Evolutionary conservation across 257 asterid genomes (phyloP).

Genomic region (Nicotiana knightiana): DNA sequence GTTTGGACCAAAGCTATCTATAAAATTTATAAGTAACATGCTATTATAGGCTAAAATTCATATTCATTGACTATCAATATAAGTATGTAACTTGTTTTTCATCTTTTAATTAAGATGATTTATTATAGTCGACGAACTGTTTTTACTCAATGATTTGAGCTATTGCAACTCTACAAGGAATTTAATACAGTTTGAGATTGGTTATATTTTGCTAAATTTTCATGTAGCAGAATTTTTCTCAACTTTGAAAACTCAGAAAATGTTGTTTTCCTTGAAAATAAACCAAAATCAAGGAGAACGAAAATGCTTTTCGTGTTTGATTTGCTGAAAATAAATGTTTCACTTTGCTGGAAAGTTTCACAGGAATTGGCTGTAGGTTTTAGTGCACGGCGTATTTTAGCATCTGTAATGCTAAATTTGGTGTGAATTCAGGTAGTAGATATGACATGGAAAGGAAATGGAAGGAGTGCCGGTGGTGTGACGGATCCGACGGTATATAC

Average conservation of each 20-base stretch:
- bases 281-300: not conserved
- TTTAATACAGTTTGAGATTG: not conserved
- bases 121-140: no score
- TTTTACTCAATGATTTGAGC: not conserved
- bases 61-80: no score
- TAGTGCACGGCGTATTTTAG: not conserved
- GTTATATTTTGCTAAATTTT: not conserved
- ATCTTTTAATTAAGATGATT: no score
- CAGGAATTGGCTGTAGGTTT: not conserved
- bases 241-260: not conserved
- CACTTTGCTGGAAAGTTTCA: not conserved
- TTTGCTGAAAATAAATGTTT: not conserved
- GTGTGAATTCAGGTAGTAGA: slow-evolving; percentile 42
- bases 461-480: slow-evolving; percentile 4
- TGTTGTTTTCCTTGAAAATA: not conserved
- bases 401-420: not conserved
- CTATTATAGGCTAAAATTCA: no score
- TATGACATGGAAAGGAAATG: slow-evolving; percentile 47
- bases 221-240: not conserved
- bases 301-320: not conserved
- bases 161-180: not conserved
- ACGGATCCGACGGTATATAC: slow-evolving; percentile 56
- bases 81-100: no score
- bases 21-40: no score
- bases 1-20: no score